A percentile compares a stretch with the other conserved stretches of the same genome.
phyloP scores from a whole-genome alignment of 495 filamentous ascomycete species.

The Astrocystis sublimbata region DNA sequence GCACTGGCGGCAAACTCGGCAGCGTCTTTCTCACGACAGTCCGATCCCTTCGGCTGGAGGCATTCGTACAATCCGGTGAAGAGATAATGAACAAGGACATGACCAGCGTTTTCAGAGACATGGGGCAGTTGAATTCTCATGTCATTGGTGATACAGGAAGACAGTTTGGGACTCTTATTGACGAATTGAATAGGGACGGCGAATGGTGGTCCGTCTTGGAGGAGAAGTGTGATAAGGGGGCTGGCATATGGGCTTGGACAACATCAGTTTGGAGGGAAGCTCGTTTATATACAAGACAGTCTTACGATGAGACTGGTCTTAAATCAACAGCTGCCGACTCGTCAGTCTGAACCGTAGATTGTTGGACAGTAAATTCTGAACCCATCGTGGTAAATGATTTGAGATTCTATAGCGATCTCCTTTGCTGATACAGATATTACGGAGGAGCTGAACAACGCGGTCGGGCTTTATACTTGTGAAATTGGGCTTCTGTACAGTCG shows the following conservation, averaged over 20 bases:
- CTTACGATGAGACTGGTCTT: too few species aligned
- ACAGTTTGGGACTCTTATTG: slow-evolving; percentile 15
- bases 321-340: too few species aligned
- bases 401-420: too few species aligned
- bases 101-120: slow-evolving; percentile 24
- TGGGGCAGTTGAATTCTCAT: slow-evolving; percentile 7
- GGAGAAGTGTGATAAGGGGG: slow-evolving; percentile 18
- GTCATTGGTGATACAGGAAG: slow-evolving; percentile 2
- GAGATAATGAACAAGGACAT: slow-evolving; percentile 35
- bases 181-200: slow-evolving; percentile 22
- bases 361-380: too few species aligned
- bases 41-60: slow-evolving; percentile 14
- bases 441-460: too few species aligned
- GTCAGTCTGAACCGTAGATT: too few species aligned
- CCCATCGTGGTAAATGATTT: too few species aligned
- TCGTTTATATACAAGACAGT: too few species aligned
- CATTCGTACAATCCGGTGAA: slow-evolving; percentile 24
- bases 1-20: slow-evolving; percentile 19
- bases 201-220: slow-evolving; percentile 18
- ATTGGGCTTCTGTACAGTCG: too few species aligned
- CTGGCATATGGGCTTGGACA: slow-evolving; percentile 31
- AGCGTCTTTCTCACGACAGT: slow-evolving; percentile 6
- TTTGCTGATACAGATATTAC: too few species aligned
- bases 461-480: too few species aligned
- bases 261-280: slow-evolving; percentile 28